Evolutionary conservation across 176 grass and related monocot species (phyloP).

Genomic region (Tillandsia fasciculata): DNA sequence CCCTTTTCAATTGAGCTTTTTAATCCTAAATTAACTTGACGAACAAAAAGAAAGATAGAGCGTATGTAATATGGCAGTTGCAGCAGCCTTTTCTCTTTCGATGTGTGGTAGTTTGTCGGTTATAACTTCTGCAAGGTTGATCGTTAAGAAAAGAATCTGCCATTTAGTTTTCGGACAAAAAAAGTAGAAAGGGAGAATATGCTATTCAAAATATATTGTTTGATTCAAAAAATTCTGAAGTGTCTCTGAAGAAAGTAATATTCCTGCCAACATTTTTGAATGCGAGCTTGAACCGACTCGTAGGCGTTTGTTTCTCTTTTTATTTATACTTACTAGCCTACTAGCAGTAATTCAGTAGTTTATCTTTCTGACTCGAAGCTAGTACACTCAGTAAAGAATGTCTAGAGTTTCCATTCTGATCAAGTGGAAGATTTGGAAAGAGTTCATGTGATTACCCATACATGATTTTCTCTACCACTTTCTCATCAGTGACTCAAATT

Average conservation of each 20-base stretch:
- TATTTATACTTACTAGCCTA: background rate
- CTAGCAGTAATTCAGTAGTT: background rate
- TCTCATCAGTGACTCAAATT: too few species aligned
- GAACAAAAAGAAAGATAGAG: too few species aligned
- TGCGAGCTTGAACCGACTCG: constrained; percentile 10
- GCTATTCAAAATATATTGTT: constrained; percentile 22
- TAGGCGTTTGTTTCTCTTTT: background rate
- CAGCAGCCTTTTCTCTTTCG: background rate
- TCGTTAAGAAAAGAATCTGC: constrained; percentile 31
- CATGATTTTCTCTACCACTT: too few species aligned
- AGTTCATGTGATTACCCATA: too few species aligned
- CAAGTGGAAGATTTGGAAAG: too few species aligned
- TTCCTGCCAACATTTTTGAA: constrained; percentile 7
- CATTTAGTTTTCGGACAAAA: constrained; percentile 20
- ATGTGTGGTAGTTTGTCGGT: background rate
- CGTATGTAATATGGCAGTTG: too few species aligned
- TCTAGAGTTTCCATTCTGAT: too few species aligned
- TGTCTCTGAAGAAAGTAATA: constrained; percentile 33
- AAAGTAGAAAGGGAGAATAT: constrained; percentile 34
- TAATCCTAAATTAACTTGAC: too few species aligned
- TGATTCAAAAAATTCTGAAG: constrained; percentile 30
- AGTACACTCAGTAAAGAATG: too few species aligned
- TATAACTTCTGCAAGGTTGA: constrained; percentile 19
- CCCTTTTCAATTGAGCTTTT: too few species aligned
- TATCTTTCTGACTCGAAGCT: background rate